phyloP scores from a whole-genome alignment of 768 basidiomycete genomes.

The Podaxis sp. region DNA sequence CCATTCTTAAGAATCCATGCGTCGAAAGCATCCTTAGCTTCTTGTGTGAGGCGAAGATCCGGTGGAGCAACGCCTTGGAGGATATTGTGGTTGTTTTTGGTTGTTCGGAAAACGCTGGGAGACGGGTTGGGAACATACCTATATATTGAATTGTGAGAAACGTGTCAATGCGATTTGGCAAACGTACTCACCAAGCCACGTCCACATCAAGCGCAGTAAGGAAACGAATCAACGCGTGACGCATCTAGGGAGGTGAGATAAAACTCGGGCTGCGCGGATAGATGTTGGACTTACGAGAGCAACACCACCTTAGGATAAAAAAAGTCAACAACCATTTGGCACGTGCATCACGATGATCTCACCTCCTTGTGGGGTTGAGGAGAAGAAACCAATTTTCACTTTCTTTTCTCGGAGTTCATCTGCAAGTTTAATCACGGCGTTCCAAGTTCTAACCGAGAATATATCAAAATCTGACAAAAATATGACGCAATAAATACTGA shows the following conservation, averaged over 20 bases:
- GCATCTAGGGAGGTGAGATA: slow-evolving; percentile 56
- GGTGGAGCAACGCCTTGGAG: slow-evolving; percentile 89
- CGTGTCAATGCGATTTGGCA: neutral
- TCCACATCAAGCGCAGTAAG: slow-evolving; percentile 78
- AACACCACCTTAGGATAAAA: slow-evolving; percentile 68
- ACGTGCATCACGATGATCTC: slow-evolving; percentile 21
- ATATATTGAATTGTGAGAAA: neutral
- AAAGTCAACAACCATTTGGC: slow-evolving; percentile 15
- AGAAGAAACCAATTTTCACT: slow-evolving; percentile 90
- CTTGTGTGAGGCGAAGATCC: slow-evolving; percentile 72
- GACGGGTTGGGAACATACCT: slow-evolving; percentile 91
- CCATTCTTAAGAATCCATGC: slow-evolving; percentile 91
- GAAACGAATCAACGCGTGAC: slow-evolving; percentile 90
- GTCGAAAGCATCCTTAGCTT: slow-evolving; percentile 77
- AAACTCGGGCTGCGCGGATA: slow-evolving; percentile 22
- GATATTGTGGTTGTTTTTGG: slow-evolving; percentile 95
- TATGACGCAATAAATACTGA: slow-evolving; percentile 20
- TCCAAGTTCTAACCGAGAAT: slow-evolving; percentile 58
- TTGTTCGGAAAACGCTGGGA: slow-evolving; percentile 88
- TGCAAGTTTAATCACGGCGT: slow-evolving; percentile 75
- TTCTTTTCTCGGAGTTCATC: slow-evolving; percentile 85
- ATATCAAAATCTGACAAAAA: slow-evolving; percentile 13
- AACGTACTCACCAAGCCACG: slow-evolving; percentile 64
- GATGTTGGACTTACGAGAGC: slow-evolving; percentile 65
- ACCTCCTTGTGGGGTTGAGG: slow-evolving; percentile 94